phyloP scores from a whole-genome alignment of 2,329 filamentous ascomycete genomes.

The Didymella sp. region DNA sequence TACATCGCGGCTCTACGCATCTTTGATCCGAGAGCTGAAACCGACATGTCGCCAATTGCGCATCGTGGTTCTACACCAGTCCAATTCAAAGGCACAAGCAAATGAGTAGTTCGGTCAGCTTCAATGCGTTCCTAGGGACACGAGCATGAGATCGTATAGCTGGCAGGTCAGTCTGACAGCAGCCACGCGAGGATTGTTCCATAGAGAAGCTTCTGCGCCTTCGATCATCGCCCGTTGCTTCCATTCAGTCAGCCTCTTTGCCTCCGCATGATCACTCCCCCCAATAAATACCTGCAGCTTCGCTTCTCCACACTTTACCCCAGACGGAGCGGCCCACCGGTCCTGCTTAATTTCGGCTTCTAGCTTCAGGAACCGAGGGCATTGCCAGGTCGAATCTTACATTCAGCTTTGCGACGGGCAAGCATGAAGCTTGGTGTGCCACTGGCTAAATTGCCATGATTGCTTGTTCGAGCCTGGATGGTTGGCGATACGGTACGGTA shows the following conservation, averaged over 20 bases:
- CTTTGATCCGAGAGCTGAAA: slow-evolving; percentile 10
- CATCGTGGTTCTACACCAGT: slow-evolving; percentile 12
- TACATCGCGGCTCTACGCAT: slow-evolving; percentile 14
- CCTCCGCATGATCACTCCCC: slow-evolving; percentile 19
- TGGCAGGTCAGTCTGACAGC: slow-evolving; percentile 17
- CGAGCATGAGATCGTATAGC: slow-evolving; percentile 6
- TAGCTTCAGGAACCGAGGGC: slow-evolving; percentile 20
- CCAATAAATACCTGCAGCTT: slow-evolving; percentile 20
- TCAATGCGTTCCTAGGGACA: background rate
- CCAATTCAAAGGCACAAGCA: background rate
- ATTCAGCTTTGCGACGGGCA: slow-evolving; percentile 14
- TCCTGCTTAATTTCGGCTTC: slow-evolving; percentile 23
- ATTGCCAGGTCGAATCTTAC: slow-evolving; percentile 1
- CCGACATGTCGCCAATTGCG: slow-evolving; percentile 16
- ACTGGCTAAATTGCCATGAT: slow-evolving; percentile 20
- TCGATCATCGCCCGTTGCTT: slow-evolving; percentile 7
- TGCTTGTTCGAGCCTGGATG: slow-evolving; percentile 6
- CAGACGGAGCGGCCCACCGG: slow-evolving; percentile 21
- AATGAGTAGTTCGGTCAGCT: slow-evolving; percentile 4
- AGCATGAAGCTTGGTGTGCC: slow-evolving; percentile 18
- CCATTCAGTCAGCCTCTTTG: slow-evolving; percentile 17
- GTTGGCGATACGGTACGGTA: background rate
- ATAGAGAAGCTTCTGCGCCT: slow-evolving; percentile 2
- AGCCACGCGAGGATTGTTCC: slow-evolving; percentile 15
- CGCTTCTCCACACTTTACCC: slow-evolving; percentile 24